Conservation (phyloP, 2,329 filamentous ascomycete genomes). For the Chaetoscypha palmicola region DNA sequence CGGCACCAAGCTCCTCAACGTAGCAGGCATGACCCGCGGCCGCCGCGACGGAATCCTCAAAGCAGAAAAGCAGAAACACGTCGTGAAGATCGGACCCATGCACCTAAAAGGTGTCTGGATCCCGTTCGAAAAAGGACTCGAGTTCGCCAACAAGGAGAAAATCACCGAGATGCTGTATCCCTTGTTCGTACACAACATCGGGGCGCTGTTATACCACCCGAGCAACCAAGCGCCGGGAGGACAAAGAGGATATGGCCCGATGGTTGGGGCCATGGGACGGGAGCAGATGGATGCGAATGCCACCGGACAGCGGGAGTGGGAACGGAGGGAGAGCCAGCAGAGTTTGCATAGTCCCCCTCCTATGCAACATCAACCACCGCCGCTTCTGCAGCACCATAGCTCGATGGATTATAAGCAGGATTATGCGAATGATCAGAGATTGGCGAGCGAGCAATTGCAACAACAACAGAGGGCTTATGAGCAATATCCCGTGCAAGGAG, state of each 20-base stretch:
- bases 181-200: slow-evolving; percentile 94
- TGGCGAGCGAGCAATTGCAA: slow-evolving; percentile 4
- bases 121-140: slow-evolving; percentile 87
- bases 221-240: slow-evolving; percentile 59
- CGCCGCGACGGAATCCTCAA: slow-evolving; percentile 92
- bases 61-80: slow-evolving; percentile 91
- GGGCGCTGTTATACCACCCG: slow-evolving; percentile 85
- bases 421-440: slow-evolving; percentile 1
- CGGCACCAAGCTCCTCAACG: slow-evolving; percentile 90
- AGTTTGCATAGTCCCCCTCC: too few relatives aligned
- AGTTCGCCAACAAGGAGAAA: slow-evolving; percentile 98
- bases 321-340: not conserved
- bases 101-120: slow-evolving; percentile 98
- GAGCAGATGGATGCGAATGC: not conserved
- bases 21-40: slow-evolving; percentile 94
- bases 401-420: not conserved
- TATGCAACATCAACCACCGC: not conserved
- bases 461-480: not conserved
- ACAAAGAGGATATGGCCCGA: not conserved
- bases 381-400: too few relatives aligned
- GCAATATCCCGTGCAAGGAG: slow-evolving; percentile 1
- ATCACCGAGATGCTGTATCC: slow-evolving; percentile 93
- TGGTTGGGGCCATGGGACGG: not conserved
- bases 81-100: slow-evolving; percentile 98
- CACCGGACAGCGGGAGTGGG: not conserved